These are phyloP conservation scores for Phytophthora macrochlamydospora DNA, from an alignment of 352 stramenopile genomes.

Conservation along the genomic window DNA sequence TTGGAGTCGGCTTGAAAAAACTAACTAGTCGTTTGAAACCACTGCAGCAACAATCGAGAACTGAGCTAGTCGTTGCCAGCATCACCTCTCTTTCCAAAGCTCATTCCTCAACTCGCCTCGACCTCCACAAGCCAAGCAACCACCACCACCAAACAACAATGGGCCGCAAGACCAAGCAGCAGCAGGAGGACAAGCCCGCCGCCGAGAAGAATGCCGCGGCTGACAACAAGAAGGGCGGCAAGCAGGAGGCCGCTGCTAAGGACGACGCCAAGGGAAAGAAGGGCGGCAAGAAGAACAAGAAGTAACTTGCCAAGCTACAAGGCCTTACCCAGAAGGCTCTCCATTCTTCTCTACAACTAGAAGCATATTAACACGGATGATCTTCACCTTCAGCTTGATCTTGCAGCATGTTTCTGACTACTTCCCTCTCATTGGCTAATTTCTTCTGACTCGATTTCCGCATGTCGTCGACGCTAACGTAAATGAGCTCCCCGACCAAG, in stretches of 20 bases:
- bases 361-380: slow-evolving; percentile 8
- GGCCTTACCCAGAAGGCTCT: no score
- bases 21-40: no score
- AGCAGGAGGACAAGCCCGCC: slow-evolving; percentile 17
- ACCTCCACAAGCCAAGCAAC: slow-evolving; percentile 16
- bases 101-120: slow-evolving; percentile 20
- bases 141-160: slow-evolving; percentile 15
- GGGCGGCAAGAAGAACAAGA: slow-evolving; percentile 28
- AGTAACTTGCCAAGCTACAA: slow-evolving; percentile 1
- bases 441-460: slow-evolving; percentile 5
- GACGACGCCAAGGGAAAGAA: slow-evolving; percentile 13
- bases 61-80: no score
- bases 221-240: slow-evolving; percentile 17
- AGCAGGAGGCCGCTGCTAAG: slow-evolving; percentile 20
- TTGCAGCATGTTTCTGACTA: slow-evolving; percentile 2
- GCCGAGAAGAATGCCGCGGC: slow-evolving; percentile 25
- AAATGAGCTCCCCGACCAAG: slow-evolving; percentile 35
- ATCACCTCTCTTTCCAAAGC: background rate
- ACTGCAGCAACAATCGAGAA: no score
- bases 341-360: no score
- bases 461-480: slow-evolving; percentile 2
- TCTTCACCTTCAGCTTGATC: background rate
- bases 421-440: slow-evolving; percentile 14
- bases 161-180: slow-evolving; percentile 38
- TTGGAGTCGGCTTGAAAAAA: no score